phyloP scores from a whole-genome alignment of 352 stramenopile species.

The Phytophthora sansomeana region DNA sequence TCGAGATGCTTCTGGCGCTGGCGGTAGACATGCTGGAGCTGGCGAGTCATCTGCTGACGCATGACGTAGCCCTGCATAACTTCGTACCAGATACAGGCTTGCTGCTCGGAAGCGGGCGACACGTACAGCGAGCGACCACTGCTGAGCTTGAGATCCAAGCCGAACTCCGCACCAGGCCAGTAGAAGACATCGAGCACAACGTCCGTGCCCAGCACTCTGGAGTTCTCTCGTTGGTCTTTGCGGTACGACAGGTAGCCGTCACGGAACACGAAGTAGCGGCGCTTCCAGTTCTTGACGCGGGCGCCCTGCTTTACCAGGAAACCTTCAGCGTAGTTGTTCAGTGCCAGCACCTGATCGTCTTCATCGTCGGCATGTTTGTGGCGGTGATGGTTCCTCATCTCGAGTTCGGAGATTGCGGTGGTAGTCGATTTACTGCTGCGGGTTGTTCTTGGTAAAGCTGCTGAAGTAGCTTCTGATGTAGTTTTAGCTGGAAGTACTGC shows the following conservation, averaged over 20 bases:
- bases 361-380: constrained; percentile 32
- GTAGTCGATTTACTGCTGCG: constrained; percentile 5
- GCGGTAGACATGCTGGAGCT: constrained; percentile 48
- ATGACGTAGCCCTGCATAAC: constrained; percentile 62
- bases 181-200: constrained; percentile 62
- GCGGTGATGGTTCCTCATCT: constrained; percentile 29
- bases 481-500: constrained; percentile 15
- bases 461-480: background rate
- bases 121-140: constrained; percentile 59
- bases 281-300: constrained; percentile 81
- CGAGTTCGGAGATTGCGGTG: constrained; percentile 4
- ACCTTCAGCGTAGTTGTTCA: constrained; percentile 74
- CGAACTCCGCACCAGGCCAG: constrained; percentile 56
- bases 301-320: constrained; percentile 74
- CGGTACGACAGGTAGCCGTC: constrained; percentile 68
- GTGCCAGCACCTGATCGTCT: constrained; percentile 49
- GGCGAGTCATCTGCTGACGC: constrained; percentile 41
- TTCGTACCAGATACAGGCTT: constrained; percentile 71
- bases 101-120: constrained; percentile 56
- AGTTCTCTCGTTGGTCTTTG: constrained; percentile 61
- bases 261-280: constrained; percentile 83
- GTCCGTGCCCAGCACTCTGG: constrained; percentile 59
- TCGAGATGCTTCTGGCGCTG: constrained; percentile 53
- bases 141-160: constrained; percentile 57
- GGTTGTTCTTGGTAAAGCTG: background rate